Percentiles rank a stretch among this genome's conserved stretches.
Conservation (phyloP, 2,329 filamentous ascomycete genomes). For the Fusarium solani-melongenae region DNA sequence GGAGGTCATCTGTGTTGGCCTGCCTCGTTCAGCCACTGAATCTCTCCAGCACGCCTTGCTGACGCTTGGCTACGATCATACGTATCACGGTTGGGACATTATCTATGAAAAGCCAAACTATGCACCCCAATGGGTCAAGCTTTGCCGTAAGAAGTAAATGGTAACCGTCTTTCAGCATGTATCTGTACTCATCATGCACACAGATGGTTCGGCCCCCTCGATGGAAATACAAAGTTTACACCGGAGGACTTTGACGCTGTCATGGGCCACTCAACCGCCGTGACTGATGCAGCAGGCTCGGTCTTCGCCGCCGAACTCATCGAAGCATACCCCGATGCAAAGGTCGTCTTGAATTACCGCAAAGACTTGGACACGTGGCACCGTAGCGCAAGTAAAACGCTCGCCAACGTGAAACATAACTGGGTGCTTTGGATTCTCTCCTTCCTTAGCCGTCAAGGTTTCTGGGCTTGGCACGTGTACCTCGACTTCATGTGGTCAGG, state of each 20-base stretch:
- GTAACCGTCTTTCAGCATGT: no score
- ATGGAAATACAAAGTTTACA: conserved; percentile 14
- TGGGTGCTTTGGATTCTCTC: neutral
- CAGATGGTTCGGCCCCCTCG: conserved; percentile 22
- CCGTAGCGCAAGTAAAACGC: neutral
- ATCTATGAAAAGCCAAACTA: conserved; percentile 40
- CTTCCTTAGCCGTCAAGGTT: neutral
- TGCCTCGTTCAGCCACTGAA: conserved; percentile 49
- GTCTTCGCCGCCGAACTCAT: neutral
- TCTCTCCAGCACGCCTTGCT: conserved; percentile 48
- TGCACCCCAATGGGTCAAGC: conserved; percentile 7
- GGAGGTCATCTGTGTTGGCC: conserved; percentile 49
- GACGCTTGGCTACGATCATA: conserved; percentile 46
- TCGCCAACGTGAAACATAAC: neutral
- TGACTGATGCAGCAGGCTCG: neutral
- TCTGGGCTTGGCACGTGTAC: neutral
- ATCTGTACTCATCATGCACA: neutral
- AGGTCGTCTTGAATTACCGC: neutral
- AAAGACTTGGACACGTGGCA: neutral
- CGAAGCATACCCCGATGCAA: neutral
- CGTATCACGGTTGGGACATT: conserved; percentile 50
- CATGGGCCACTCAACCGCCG: neutral
- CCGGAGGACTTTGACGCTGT: neutral
- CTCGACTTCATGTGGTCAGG: neutral
- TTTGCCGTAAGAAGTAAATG: conserved; percentile 22